Percentiles rank a stretch among this genome's conserved stretches.
phyloP scores from a whole-genome alignment of 177 flowering plant genomes.

The Tripterygium wilfordii region DNA sequence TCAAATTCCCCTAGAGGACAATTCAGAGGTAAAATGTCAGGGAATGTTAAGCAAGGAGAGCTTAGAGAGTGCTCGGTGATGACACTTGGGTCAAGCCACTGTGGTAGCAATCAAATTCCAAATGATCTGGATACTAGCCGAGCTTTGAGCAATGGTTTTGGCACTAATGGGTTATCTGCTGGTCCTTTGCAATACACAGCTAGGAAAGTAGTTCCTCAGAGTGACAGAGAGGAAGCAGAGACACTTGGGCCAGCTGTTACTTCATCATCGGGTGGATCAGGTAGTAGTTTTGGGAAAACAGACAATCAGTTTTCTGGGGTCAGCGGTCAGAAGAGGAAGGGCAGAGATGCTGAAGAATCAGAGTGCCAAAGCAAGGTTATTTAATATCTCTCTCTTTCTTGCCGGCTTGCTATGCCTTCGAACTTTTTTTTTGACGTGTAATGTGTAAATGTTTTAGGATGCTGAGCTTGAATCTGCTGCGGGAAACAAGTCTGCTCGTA shows the following conservation, averaged over 20 bases:
- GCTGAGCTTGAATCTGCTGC: slow-evolving; percentile 37
- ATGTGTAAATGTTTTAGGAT: slow-evolving; percentile 24
- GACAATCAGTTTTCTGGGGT: slow-evolving; percentile 27
- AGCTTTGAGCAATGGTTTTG: slow-evolving; percentile 27
- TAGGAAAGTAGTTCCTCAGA: slow-evolving; percentile 12
- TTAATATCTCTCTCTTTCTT: too few relatives aligned
- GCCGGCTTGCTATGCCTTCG: too few relatives aligned
- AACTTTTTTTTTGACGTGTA: too few relatives aligned
- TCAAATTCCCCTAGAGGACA: slow-evolving; percentile 13
- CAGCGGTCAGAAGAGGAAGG: slow-evolving; percentile 45
- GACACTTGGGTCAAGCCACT: slow-evolving; percentile 58
- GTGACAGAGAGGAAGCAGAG: slow-evolving; percentile 26
- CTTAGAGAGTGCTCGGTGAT: slow-evolving; percentile 33
- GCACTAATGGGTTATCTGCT: slow-evolving; percentile 18
- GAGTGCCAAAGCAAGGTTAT: slow-evolving; percentile 59
- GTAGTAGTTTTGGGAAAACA: slow-evolving; percentile 28
- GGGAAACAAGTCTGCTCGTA: slow-evolving; percentile 24
- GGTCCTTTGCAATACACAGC: slow-evolving; percentile 14
- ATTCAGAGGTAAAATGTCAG: slow-evolving; percentile 9
- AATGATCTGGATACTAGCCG: slow-evolving; percentile 37
- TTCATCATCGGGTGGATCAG: slow-evolving; percentile 61
- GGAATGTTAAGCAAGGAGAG: slow-evolving; percentile 15
- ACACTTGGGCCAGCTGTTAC: slow-evolving; percentile 33
- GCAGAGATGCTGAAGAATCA: slow-evolving; percentile 41
- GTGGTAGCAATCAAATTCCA: slow-evolving; percentile 52